Conservation (phyloP, 2,329 filamentous ascomycete genomes). For the Triangularia setosa region DNA sequence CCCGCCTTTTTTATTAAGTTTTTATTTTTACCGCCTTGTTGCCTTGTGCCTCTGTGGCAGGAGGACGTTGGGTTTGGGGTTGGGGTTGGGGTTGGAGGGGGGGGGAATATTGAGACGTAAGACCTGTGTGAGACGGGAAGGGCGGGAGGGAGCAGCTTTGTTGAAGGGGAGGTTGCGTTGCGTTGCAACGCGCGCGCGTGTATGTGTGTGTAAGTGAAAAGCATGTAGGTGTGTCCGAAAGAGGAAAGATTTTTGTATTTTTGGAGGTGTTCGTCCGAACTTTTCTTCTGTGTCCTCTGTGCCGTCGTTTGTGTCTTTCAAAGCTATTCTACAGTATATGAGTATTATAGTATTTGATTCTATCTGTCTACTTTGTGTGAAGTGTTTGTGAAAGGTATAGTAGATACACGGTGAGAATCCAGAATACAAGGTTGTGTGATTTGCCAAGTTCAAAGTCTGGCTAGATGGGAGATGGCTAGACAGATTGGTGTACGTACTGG, state of each 20-base stretch:
- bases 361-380: not conserved
- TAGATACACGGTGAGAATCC: no score
- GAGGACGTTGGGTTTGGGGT: no score
- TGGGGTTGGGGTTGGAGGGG: no score
- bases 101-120: no score
- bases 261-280: not conserved
- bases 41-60: not conserved
- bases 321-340: no score
- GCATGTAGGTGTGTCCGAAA: slow-evolving; percentile 2
- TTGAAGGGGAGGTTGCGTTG: not conserved
- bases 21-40: not conserved
- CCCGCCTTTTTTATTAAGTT: not conserved
- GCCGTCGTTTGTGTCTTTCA: not conserved
- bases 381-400: no score
- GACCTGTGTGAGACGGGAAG: not conserved
- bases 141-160: not conserved
- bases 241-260: not conserved
- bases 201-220: not conserved
- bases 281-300: not conserved
- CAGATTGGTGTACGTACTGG: no score
- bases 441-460: no score
- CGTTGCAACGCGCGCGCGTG: not conserved
- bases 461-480: no score
- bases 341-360: not conserved
- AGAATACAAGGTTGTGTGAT: no score